Base-by-base conservation (phyloP, 306 rosid genomes). In the Fragaria vesca region DNA sequence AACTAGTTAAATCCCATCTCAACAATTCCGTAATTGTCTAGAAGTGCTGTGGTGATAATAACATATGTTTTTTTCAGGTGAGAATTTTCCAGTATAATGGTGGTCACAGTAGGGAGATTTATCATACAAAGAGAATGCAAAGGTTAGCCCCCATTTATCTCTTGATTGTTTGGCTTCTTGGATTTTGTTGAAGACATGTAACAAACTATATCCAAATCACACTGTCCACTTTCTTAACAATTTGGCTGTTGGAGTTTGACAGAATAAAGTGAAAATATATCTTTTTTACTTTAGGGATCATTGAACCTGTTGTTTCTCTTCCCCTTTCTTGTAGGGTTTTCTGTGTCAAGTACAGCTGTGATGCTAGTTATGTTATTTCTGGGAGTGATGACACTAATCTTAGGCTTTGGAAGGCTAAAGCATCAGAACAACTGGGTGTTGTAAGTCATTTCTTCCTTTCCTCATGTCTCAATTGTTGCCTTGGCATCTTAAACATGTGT, bases 351-450 rank as follows among this genome's bases (percentile, higher is more conserved):
- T 95, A 89, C 88, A 95, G 93, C 77, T 91, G 91, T 20, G 98
- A 95, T 83, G 97, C 91, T 76, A 91, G 97, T 81, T 95, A 95
- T 76, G 90, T 95, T 69, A 89, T 95, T 78, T 95, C 98, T 2
- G 98, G 98, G 67, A 95, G 97, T 77, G 98, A 95, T 66, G 98
- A 95, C 85, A 84, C 97, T 60, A 92, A 95, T 85, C 93, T 95
- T 71, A 91, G 98, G 86, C 91, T 95, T 74, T 95, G 98, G 98
- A 92, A 95, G 89, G 95, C 98, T 69, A 95, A 85, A 78, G 97
- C 97, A 81, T 91, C 98, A 16, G 97, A 95, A 65, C 97, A 95
- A 83, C 82, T 95, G 74, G 98, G 98, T 85, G 97, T 95, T 8
- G 97, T 95, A 89, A 89, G 97, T 81, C 16, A 76, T 70, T 6